A percentile compares a stretch with the other conserved stretches of the same genome.
Evolutionary conservation across 2,329 filamentous ascomycete genomes (phyloP).

Genomic region (Chalaropsis thielavioides): DNA sequence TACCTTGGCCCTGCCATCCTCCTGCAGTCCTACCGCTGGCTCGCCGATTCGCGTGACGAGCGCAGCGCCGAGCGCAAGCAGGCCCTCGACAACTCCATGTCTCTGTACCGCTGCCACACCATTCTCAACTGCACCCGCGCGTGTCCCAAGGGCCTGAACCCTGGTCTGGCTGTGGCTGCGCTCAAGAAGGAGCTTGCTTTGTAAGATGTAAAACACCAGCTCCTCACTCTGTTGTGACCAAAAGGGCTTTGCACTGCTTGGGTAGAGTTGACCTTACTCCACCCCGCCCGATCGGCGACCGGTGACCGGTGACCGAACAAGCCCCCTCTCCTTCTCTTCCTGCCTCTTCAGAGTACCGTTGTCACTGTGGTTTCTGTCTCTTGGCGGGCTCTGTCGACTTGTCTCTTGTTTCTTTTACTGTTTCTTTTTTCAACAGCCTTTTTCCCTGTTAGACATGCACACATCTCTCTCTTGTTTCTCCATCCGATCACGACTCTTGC

Average conservation of each 20-base stretch:
- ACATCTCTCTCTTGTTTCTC: background rate
- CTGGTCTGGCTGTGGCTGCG: slow-evolving; percentile 85
- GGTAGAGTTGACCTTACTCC: background rate
- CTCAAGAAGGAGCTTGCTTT: slow-evolving; percentile 92
- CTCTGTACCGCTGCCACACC: slow-evolving; percentile 95
- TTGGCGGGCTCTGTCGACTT: background rate
- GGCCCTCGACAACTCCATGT: slow-evolving; percentile 96
- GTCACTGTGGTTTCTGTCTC: background rate
- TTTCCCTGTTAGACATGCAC: background rate
- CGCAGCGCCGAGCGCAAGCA: slow-evolving; percentile 74
- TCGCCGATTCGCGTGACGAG: slow-evolving; percentile 90
- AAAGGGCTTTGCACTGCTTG: background rate
- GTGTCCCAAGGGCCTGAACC: slow-evolving; percentile 97
- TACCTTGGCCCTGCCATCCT: slow-evolving; percentile 95
- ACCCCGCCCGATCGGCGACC: background rate
- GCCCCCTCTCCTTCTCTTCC: background rate
- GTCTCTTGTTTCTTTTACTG: background rate
- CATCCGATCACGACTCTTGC: background rate
- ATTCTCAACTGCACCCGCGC: slow-evolving; percentile 97
- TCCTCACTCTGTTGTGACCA: slow-evolving; percentile 24
- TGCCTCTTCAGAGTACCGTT: background rate
- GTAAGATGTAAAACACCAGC: slow-evolving; percentile 1
- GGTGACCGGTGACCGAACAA: background rate
- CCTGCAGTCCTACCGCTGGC: slow-evolving; percentile 95
- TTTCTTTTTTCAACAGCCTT: slow-evolving; percentile 1